Evolutionary conservation across 768 basidiomycete species (phyloP), one percentile per base, ranked within the genome.

Genomic region (Mycena crocata): DNA sequence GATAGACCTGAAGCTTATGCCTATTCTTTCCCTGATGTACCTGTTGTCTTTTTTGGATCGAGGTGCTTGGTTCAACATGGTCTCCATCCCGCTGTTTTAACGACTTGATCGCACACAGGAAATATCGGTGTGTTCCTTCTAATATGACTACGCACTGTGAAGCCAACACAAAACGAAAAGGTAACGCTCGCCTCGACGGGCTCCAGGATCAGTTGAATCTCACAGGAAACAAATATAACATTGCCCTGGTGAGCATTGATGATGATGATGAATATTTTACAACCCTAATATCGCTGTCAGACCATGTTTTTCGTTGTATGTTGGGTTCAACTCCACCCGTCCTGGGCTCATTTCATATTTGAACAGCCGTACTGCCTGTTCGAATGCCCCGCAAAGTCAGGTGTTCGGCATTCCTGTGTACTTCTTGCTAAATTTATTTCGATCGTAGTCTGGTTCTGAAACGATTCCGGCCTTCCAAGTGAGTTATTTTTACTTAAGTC

Each of bases 361-460:
- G 2, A 35, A 51, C 64, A 86, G 87, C 86, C 86, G 14, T 88
- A 87, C 67, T 89, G 87, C 71, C 77, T 87, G 48, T 90, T 89
- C 62, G 91, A 92, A 79, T 89, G 87, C 64, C 91, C 91, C 0
- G 85, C 89, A 24, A 93, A 93, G 90, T 91, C 62, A n/a, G 82
- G 40, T 7, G 44, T 24, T 32, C 14, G 32, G 24, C 15, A 30
- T 6, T 13, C 32, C 15, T 40, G 46, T 23, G 23, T 32, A 26
- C 57, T 57, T 57, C 72, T 71, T 69, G 28, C 28, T 35, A 21
- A 44, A 26, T 30, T 66, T 13, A 40, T 32, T 57, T 10, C 64
- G 4, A 31, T 54, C 23, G 6, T 64, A 85, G 84, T 60, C 76
- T 90, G 37, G 85, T 90, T 13, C 79, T 92, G 42, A 90, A 90